phyloP scores from a whole-genome alignment of 2,329 filamentous ascomycete species.

The Zymoseptoria tritici region DNA sequence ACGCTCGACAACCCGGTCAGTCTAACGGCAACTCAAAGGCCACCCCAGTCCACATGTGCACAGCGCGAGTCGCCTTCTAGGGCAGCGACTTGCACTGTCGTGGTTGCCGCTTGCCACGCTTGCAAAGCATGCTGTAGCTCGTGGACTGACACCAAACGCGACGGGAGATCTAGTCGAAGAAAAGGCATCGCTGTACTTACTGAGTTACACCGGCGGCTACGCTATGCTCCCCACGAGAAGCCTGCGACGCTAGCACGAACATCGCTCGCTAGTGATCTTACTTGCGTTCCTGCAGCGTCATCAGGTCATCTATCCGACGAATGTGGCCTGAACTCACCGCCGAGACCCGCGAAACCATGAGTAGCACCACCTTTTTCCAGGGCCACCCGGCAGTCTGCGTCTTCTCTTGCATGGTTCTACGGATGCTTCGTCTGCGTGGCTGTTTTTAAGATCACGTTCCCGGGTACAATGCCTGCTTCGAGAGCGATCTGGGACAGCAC shows the following conservation, averaged over 20 bases:
- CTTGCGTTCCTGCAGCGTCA: neutral
- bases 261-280: neutral
- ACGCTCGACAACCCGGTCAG: neutral
- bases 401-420: neutral
- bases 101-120: neutral
- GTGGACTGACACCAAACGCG: neutral
- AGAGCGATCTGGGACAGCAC: neutral
- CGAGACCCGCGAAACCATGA: neutral
- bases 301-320: neutral
- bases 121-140: neutral
- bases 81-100: neutral
- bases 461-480: neutral
- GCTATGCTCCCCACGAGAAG: neutral
- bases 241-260: neutral
- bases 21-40: neutral
- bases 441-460: neutral
- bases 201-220: neutral
- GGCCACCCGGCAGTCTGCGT: neutral
- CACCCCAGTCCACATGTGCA: neutral
- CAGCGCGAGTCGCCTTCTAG: neutral
- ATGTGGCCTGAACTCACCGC: neutral
- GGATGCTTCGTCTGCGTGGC: neutral
- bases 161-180: neutral
- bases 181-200: neutral
- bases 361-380: neutral